These are phyloP conservation scores for Epichloe bromicola DNA, from an alignment of 2,329 filamentous ascomycete genomes.

Conservation along the genomic window DNA sequence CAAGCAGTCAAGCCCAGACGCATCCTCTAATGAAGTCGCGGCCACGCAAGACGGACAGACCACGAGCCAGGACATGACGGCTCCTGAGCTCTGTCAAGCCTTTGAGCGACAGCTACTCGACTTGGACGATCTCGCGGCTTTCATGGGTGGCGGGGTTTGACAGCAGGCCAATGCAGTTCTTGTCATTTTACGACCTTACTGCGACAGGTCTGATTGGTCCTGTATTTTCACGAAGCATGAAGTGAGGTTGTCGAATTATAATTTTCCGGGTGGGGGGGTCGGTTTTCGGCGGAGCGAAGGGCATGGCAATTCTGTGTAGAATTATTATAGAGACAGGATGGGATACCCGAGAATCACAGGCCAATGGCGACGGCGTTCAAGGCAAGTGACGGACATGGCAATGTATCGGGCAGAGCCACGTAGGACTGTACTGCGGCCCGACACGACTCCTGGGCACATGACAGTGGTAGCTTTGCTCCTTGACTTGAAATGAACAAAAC, in stretches of 20 bases:
- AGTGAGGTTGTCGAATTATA: background rate
- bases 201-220: too few relatives aligned
- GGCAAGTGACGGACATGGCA: background rate
- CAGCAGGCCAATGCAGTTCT: background rate
- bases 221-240: background rate
- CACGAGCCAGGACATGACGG: conserved; percentile 41
- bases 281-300: background rate
- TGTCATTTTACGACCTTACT: too few relatives aligned
- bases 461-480: too few relatives aligned
- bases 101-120: conserved; percentile 49
- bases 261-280: background rate
- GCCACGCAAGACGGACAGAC: conserved; percentile 20
- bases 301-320: background rate
- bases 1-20: conserved; percentile 25
- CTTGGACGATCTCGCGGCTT: conserved; percentile 47
- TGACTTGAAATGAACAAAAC: too few relatives aligned
- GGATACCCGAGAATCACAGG: conserved; percentile 2
- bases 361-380: conserved; percentile 1
- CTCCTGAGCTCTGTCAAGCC: conserved; percentile 42
- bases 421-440: background rate
- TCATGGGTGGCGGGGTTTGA: conserved; percentile 49
- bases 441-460: background rate
- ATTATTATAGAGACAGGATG: conserved; percentile 1
- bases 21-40: conserved; percentile 18
- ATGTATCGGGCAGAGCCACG: background rate